phyloP scores from a whole-genome alignment of 2,329 filamentous ascomycete species.

The Calonectria montana region DNA sequence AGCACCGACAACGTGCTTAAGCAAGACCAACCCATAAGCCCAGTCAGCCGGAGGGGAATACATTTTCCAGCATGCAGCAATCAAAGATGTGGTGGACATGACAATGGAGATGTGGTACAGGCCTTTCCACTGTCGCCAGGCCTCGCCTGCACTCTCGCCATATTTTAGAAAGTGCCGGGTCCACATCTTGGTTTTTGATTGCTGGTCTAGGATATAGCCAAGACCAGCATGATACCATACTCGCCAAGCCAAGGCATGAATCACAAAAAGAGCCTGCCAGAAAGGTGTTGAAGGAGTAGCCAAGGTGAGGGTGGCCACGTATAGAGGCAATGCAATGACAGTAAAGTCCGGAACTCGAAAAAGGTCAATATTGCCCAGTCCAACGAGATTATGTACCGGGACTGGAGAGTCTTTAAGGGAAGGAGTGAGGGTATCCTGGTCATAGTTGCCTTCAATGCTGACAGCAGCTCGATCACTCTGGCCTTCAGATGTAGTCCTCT shows the following conservation, averaged over 20 bases:
- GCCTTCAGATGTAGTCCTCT: slow-evolving; percentile 54
- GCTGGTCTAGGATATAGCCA: slow-evolving; percentile 83
- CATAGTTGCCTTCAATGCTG: slow-evolving; percentile 37
- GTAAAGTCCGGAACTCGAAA: slow-evolving; percentile 89
- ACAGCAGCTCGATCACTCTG: slow-evolving; percentile 45
- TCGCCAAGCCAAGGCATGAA: slow-evolving; percentile 85
- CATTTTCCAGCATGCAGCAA: slow-evolving; percentile 96
- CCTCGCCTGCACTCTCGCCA: slow-evolving; percentile 89
- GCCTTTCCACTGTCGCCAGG: slow-evolving; percentile 98
- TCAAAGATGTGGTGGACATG: slow-evolving; percentile 89
- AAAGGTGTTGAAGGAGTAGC: slow-evolving; percentile 81
- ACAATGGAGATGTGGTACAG: slow-evolving; percentile 93
- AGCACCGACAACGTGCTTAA: slow-evolving; percentile 87
- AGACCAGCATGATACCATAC: slow-evolving; percentile 93
- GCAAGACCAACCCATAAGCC: slow-evolving; percentile 84
- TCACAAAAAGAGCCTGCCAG: slow-evolving; percentile 83
- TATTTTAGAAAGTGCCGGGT: slow-evolving; percentile 98
- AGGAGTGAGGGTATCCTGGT: slow-evolving; percentile 38
- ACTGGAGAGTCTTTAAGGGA: slow-evolving; percentile 61
- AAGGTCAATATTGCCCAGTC: slow-evolving; percentile 85
- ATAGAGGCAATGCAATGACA: slow-evolving; percentile 79
- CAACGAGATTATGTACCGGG: slow-evolving; percentile 85
- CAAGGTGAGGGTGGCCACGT: slow-evolving; percentile 78
- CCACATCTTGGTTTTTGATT: slow-evolving; percentile 94
- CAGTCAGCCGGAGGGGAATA: slow-evolving; percentile 89